phyloP scores from a whole-genome alignment of 2,329 filamentous ascomycete genomes.

The Didymellaceae sp. region DNA sequence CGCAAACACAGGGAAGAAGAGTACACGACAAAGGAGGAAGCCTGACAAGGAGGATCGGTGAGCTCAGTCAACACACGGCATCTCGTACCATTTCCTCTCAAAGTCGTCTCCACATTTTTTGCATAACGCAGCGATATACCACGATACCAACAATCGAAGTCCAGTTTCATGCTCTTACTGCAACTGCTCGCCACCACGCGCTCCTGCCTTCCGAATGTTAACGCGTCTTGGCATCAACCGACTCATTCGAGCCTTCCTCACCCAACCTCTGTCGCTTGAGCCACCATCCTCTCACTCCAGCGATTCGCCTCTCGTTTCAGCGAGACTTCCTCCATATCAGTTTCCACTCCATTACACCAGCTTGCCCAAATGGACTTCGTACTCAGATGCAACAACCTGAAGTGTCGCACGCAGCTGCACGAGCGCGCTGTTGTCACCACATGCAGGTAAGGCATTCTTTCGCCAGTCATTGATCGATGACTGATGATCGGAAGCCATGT shows the following conservation, averaged over 20 bases:
- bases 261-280: no score
- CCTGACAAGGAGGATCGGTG: conserved; percentile 48
- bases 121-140: conserved; percentile 32
- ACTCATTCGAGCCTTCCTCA: conserved; percentile 15
- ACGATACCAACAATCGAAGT: conserved; percentile 20
- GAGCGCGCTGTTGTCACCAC: conserved; percentile 83
- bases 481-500: conserved; percentile 68
- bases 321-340: neutral
- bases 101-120: conserved; percentile 8
- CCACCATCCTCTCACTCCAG: no score
- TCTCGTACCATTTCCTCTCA: no score
- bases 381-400: conserved; percentile 80
- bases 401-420: conserved; percentile 72
- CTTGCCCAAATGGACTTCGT: conserved; percentile 72
- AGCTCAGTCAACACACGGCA: no score
- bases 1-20: conserved; percentile 56
- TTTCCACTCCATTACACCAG: no score
- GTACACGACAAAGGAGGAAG: conserved; percentile 50
- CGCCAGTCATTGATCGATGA: conserved; percentile 4
- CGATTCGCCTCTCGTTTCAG: neutral
- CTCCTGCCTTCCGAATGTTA: conserved; percentile 25
- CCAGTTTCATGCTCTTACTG: conserved; percentile 2
- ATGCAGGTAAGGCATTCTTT: conserved; percentile 69
- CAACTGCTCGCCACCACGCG: neutral
- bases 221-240: conserved; percentile 7